Percentiles rank a stretch among this genome's conserved stretches.
Evolutionary conservation across 768 basidiomycete genomes (phyloP).

Genomic region (Omphalotus guepiniiformis): DNA sequence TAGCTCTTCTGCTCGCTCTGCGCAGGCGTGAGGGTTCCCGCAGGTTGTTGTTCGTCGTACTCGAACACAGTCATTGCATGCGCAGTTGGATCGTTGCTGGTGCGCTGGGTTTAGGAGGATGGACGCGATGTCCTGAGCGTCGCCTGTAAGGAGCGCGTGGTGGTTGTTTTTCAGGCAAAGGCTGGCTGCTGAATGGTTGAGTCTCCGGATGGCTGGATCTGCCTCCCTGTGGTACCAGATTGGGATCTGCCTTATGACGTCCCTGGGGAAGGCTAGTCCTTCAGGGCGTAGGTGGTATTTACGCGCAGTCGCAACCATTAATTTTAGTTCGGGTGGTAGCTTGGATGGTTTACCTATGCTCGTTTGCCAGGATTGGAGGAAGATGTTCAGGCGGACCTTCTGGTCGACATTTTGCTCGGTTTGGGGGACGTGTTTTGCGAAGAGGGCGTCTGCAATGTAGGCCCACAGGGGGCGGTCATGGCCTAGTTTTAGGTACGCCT

Average conservation of each 20-base stretch:
- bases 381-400: constrained; percentile 13
- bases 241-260: constrained; percentile 17
- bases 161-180: constrained; percentile 11
- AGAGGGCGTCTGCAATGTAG: constrained; percentile 19
- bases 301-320: constrained; percentile 17
- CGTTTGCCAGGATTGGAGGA: constrained; percentile 25
- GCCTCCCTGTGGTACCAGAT: constrained; percentile 27
- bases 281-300: constrained; percentile 17
- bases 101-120: constrained; percentile 8
- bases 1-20: background rate
- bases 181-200: constrained; percentile 3
- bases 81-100: background rate
- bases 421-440: background rate
- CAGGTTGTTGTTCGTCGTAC: background rate
- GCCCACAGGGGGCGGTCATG: constrained; percentile 24
- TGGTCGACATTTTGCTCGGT: constrained; percentile 2
- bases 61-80: background rate
- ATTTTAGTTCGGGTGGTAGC: constrained; percentile 12
- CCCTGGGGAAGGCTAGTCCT: constrained; percentile 5
- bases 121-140: constrained; percentile 2
- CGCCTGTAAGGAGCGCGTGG: constrained; percentile 1
- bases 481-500: constrained; percentile 17
- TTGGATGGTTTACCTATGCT: constrained; percentile 6
- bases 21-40: background rate
- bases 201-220: background rate